Evolutionary conservation across 1,284 basidiomycete genomes (phyloP).

Genomic region (Boletus sp.): DNA sequence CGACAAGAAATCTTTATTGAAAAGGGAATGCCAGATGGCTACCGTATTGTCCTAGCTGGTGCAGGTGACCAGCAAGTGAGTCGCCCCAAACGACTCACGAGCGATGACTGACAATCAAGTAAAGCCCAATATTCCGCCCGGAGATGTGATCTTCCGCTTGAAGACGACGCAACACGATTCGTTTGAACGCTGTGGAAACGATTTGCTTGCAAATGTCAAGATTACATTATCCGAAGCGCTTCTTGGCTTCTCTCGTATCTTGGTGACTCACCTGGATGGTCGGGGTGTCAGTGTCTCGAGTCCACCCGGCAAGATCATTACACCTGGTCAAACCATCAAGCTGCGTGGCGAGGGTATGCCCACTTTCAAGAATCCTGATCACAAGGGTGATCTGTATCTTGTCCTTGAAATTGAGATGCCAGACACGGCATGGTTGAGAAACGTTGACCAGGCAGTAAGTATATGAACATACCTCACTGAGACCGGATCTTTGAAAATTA

Average conservation of each 20-base stretch:
- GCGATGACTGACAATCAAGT: constrained; percentile 13
- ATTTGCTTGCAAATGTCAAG: constrained; percentile 71
- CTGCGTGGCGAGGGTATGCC: constrained; percentile 87
- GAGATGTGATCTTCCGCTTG: constrained; percentile 86
- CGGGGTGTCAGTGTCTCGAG: constrained; percentile 76
- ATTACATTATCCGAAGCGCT: constrained; percentile 92
- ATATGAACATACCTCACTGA: neutral
- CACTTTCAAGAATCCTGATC: constrained; percentile 57
- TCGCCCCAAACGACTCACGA: neutral
- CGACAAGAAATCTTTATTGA: constrained; percentile 84
- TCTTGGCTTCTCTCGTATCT: constrained; percentile 82
- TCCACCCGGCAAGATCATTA: constrained; percentile 72
- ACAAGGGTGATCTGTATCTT: constrained; percentile 80
- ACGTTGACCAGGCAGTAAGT: constrained; percentile 54
- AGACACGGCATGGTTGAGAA: constrained; percentile 60
- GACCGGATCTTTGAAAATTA: neutral
- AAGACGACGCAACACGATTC: constrained; percentile 65
- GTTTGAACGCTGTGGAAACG: constrained; percentile 78
- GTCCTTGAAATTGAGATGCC: constrained; percentile 86
- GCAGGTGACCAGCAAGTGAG: constrained; percentile 87
- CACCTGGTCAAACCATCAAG: constrained; percentile 68
- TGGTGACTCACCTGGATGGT: constrained; percentile 87
- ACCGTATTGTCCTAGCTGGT: constrained; percentile 83
- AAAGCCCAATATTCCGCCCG: constrained; percentile 77
- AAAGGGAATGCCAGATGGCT: constrained; percentile 82